Base-by-base conservation (phyloP, 371 early-diverging fungal species). In the Cladochytrium tenue region DNA sequence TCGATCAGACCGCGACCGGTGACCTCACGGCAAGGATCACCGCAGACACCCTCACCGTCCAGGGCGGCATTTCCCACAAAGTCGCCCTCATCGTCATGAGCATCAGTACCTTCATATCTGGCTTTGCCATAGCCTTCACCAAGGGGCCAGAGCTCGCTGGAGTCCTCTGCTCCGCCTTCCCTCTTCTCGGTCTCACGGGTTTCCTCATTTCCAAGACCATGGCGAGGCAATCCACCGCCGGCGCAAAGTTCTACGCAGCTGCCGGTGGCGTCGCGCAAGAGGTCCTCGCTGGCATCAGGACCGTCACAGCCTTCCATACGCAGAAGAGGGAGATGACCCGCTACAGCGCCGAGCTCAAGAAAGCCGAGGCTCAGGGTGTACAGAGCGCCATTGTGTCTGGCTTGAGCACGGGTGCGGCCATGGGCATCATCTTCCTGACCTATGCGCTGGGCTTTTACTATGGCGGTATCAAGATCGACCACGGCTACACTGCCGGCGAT, bases 181-280 rank as follows among this genome's bases (percentile, higher is more conserved):
- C 81, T 32, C 63, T 78, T 28, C 67, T 82, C 10, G 80, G 68
- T 25, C 72, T 70, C 4, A 61, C 76, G 7, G 76, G 72, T 1
- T 66, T 68, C 51, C 34, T 89, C 30, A 90, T 96, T 89, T 88
- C 88, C 43, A 87, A 84, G 60, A 75, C 89, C 57, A 78, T 91
- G 17, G 82, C 90, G 27, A 76, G 77, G 15, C 73, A 75, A 35
- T 71, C 81, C 1, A 58, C 72, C 17, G 59, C 64, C 4, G 76
- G 78, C 10, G 72, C 75, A 28, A 69, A 51, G n/a, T 61, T 85
- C 13, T 95, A 94, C 71, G 92, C 91, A 3, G 69, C 73, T 32
- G 93, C 94, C 15, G 93, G 94, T 50, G 88, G 84, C 10, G 74
- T 93, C 2, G 95, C 95, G 10, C 89, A 93, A 64, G 93, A 98